Conservation (phyloP, 202 grass and related monocot genomes). For the Elaeis oleifera region DNA sequence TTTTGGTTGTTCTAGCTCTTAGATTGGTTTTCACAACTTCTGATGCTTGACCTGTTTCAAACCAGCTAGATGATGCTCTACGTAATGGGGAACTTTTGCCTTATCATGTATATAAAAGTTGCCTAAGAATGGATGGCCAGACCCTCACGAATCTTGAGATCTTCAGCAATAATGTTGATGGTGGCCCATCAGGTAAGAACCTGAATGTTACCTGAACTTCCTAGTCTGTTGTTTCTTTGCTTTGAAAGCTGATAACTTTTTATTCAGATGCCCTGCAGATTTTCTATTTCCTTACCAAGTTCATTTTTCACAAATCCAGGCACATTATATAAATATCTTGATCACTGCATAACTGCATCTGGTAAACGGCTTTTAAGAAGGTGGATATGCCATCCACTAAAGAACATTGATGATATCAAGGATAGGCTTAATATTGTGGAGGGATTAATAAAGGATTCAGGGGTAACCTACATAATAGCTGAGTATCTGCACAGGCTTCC, state of each 20-base stretch:
- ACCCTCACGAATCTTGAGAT: slow-evolving; percentile 97
- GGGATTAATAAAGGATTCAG: slow-evolving; percentile 64
- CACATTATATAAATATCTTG: slow-evolving; percentile 85
- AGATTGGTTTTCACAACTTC: not conserved
- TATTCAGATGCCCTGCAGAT: slow-evolving; percentile 6
- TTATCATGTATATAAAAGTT: slow-evolving; percentile 81
- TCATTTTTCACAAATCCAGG: slow-evolving; percentile 37
- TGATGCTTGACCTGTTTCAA: slow-evolving; percentile 19
- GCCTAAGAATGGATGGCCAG: slow-evolving; percentile 92
- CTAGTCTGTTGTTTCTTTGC: slow-evolving; percentile 14
- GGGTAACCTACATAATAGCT: slow-evolving; percentile 38
- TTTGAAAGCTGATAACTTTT: not conserved
- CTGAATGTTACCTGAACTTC: slow-evolving; percentile 8
- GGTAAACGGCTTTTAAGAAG: slow-evolving; percentile 79
- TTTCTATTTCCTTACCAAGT: slow-evolving; percentile 7
- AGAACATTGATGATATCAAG: slow-evolving; percentile 61
- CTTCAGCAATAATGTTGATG: slow-evolving; percentile 78
- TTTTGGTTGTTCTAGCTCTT: too few relatives aligned
- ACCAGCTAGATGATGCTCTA: slow-evolving; percentile 70
- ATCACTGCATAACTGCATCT: slow-evolving; percentile 77
- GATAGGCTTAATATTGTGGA: slow-evolving; percentile 68
- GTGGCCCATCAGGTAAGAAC: slow-evolving; percentile 56
- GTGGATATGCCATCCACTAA: slow-evolving; percentile 89
- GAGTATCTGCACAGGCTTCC: slow-evolving; percentile 56
- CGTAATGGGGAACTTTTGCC: slow-evolving; percentile 79